These are phyloP conservation scores for Lunularia cruciata DNA, from an alignment of 225 moss, liverwort and hornwort genomes.

Conservation along the genomic window DNA sequence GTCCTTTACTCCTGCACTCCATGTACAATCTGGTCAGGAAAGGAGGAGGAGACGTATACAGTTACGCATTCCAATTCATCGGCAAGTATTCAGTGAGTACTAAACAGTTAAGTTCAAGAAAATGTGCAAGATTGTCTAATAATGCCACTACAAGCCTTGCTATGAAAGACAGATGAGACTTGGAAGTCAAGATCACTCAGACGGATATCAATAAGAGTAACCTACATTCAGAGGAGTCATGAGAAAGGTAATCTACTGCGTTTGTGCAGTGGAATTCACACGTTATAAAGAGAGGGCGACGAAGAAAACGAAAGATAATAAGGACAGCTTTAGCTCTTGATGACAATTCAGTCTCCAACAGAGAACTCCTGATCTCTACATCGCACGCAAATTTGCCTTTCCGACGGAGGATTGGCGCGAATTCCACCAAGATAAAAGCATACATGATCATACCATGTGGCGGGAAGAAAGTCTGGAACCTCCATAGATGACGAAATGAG, in stretches of 20 bases:
- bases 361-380: neutral
- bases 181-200: too few species aligned
- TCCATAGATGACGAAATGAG: constrained; percentile 37
- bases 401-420: neutral
- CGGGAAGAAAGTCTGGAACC: constrained; percentile 54
- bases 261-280: too few species aligned
- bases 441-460: constrained; percentile 55
- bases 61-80: neutral
- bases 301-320: too few species aligned
- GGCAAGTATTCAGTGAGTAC: neutral
- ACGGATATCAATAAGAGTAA: too few species aligned
- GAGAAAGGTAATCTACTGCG: too few species aligned
- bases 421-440: too few species aligned
- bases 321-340: neutral
- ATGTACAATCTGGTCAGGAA: neutral
- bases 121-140: neutral
- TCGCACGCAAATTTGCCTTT: neutral
- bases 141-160: too few species aligned
- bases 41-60: neutral
- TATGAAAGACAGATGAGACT: too few species aligned
- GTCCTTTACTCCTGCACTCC: constrained; percentile 39
- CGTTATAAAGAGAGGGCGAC: too few species aligned
- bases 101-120: too few species aligned
- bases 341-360: neutral
- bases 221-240: too few species aligned